Percentiles rank a stretch among this genome's conserved stretches.
These are phyloP conservation scores for Scutellaria minor DNA, from an alignment of 257 asterid species.

Conservation along the genomic window DNA sequence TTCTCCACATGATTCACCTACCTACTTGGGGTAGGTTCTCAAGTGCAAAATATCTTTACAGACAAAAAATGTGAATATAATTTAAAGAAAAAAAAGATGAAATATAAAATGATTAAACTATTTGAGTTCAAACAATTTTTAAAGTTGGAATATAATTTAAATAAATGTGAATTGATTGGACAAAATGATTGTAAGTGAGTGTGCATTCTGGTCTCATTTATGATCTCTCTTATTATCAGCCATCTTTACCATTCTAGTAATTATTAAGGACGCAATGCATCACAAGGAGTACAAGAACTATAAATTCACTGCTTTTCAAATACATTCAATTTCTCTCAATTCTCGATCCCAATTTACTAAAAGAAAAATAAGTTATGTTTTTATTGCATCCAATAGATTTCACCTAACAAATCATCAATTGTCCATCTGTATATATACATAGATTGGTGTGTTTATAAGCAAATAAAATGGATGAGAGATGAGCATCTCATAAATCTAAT, in stretches of 20 bases:
- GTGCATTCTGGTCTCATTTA: constrained; percentile 3
- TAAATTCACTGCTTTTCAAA: not conserved
- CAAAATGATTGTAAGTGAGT: not conserved
- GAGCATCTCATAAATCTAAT: not conserved
- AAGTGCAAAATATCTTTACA: constrained; percentile 1
- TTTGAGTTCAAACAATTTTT: not conserved
- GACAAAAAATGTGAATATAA: too few relatives aligned
- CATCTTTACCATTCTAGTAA: constrained; percentile 11
- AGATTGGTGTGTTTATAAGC: too few relatives aligned
- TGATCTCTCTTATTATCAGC: not conserved
- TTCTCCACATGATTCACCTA: constrained; percentile 34
- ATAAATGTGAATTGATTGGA: not conserved
- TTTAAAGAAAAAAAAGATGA: too few relatives aligned
- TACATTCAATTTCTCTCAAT: constrained; percentile 10
- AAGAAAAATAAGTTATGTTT: too few relatives aligned
- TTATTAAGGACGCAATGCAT: not conserved
- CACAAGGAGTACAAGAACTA: not conserved
- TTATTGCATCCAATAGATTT: too few relatives aligned
- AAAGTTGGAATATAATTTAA: not conserved
- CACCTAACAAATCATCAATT: too few relatives aligned
- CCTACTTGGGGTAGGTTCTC: constrained; percentile 26
- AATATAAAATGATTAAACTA: too few relatives aligned
- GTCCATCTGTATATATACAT: too few relatives aligned
- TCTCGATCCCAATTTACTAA: not conserved
- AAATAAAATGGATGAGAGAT: too few relatives aligned